A percentile compares a stretch with the other conserved stretches of the same genome.
Evolutionary conservation across 2,329 filamentous ascomycete genomes (phyloP).

Genomic region (Monilinia fructicola): DNA sequence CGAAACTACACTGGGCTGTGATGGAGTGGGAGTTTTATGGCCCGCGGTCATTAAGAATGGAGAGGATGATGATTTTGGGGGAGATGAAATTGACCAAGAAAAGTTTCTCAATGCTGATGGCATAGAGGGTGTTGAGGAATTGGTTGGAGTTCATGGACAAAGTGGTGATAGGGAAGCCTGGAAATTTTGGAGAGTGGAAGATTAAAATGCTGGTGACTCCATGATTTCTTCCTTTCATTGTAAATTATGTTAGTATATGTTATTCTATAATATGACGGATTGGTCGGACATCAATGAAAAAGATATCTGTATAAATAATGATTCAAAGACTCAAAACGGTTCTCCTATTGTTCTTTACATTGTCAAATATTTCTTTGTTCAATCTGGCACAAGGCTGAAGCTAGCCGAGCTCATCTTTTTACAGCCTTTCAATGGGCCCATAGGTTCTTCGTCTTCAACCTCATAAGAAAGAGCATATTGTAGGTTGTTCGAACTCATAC

Average conservation of each 20-base stretch:
- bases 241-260: slow-evolving; percentile 19
- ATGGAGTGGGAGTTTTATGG: slow-evolving; percentile 92
- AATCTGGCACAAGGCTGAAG: slow-evolving; percentile 21
- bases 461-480: slow-evolving; percentile 10
- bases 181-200: slow-evolving; percentile 78
- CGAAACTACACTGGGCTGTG: slow-evolving; percentile 84
- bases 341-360: slow-evolving; percentile 14
- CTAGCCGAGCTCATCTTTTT: slow-evolving; percentile 20
- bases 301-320: neutral
- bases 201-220: slow-evolving; percentile 36
- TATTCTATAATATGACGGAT: slow-evolving; percentile 8
- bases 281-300: slow-evolving; percentile 3
- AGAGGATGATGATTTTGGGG: slow-evolving; percentile 72
- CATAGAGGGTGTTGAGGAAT: slow-evolving; percentile 77
- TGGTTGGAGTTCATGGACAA: slow-evolving; percentile 76
- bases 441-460: neutral
- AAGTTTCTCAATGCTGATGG: slow-evolving; percentile 82
- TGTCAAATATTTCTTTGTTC: slow-evolving; percentile 21
- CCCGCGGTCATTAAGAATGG: slow-evolving; percentile 88
- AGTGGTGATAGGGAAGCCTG: slow-evolving; percentile 72
- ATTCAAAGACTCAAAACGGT: neutral
- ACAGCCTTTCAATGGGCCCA: slow-evolving; percentile 9
- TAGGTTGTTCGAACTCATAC: too few species aligned
- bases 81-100: slow-evolving; percentile 90
- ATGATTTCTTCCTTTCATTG: slow-evolving; percentile 11